Base-by-base conservation (phyloP, 164 flowering plant genomes). In the Umbilicus rupestris region DNA sequence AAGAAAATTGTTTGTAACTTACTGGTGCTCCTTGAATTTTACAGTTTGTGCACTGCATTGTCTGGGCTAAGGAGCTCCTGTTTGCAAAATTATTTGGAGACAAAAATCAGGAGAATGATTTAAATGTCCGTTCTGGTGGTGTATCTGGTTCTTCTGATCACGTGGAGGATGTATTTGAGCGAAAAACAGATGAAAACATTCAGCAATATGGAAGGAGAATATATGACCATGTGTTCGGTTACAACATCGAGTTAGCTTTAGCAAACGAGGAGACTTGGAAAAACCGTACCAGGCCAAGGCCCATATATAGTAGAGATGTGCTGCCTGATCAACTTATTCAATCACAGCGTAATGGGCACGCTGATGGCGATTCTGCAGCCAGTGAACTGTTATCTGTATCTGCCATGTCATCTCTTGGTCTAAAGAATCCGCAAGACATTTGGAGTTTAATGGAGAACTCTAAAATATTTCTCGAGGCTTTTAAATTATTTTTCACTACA, bases 1-100 rank as follows among this genome's bases (percentile, higher is more conserved):
- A 55, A 55, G 2, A 0, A 28, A 28, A 55, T 55, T 28, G 17
- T 55, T 12, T 64, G 58, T 66, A 31, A 39, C 11, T 73, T 72
- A 50, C 33, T 44, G 16, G 42, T n/a, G 8, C 45, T 62, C 39
- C 31, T 67, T 64, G 42, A 49, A 49, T 72, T 66, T 69, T 84
- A 85, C 91, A 95, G 99, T 95, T 89, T 82, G 94, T 95, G 70
- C 99, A 95, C 78, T 95, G 97, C 75, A 85, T 92, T 77, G 99
- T 89, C 31, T 95, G 99, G 99, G 97, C 97, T 20, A 95, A 95
- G 78, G 99, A 95, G 64, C 80, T 95, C n/a, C 96, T 95, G 55
- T 95, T 92, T 81, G 84, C 96, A 3, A 92, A 92, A 78, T 76
- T 95, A 59, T 88, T 92, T 78, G 97, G 99, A 46, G 97, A 92